Conservation (phyloP, 2,329 filamentous ascomycete species). For the Fusarium sarcochroum region DNA sequence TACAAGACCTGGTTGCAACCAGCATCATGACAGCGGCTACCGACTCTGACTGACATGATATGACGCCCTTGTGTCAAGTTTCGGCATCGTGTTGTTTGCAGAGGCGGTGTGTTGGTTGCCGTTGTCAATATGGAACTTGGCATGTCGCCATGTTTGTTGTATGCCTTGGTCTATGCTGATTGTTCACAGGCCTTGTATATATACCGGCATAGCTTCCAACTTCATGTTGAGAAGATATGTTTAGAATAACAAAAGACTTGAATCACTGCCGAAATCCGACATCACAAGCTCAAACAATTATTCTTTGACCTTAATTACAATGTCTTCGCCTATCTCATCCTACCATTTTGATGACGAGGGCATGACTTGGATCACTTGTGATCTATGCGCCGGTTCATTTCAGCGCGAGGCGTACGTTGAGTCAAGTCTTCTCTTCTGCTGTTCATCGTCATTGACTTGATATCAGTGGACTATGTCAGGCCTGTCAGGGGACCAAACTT, state of each 20-base stretch:
- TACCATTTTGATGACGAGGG: conserved; percentile 44
- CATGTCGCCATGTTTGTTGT: conserved; percentile 16
- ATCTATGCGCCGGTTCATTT: conserved; percentile 45
- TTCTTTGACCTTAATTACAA: neutral
- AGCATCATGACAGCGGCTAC: conserved; percentile 37
- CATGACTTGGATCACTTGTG: conserved; percentile 48
- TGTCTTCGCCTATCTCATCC: conserved; percentile 29
- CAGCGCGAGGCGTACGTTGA: conserved; percentile 36
- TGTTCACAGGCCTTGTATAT: conserved; percentile 37
- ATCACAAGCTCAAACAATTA: conserved; percentile 4
- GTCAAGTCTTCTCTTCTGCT: neutral
- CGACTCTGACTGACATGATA: conserved; percentile 29
- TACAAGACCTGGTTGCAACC: conserved; percentile 41
- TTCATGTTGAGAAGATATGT: neutral
- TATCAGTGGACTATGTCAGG: conserved; percentile 32
- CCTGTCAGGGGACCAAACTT: conserved; percentile 46
- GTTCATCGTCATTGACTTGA: neutral
- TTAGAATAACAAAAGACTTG: conserved; percentile 1
- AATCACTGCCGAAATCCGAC: neutral
- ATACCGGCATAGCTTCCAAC: conserved; percentile 24
- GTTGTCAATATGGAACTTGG: conserved; percentile 14
- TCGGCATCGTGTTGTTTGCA: conserved; percentile 10
- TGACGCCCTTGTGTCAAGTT: conserved; percentile 16
- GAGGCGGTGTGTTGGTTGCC: conserved; percentile 35
- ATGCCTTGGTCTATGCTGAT: conserved; percentile 6